Conservation (phyloP, 768 basidiomycete species). For the Trametopsis cervina region DNA sequence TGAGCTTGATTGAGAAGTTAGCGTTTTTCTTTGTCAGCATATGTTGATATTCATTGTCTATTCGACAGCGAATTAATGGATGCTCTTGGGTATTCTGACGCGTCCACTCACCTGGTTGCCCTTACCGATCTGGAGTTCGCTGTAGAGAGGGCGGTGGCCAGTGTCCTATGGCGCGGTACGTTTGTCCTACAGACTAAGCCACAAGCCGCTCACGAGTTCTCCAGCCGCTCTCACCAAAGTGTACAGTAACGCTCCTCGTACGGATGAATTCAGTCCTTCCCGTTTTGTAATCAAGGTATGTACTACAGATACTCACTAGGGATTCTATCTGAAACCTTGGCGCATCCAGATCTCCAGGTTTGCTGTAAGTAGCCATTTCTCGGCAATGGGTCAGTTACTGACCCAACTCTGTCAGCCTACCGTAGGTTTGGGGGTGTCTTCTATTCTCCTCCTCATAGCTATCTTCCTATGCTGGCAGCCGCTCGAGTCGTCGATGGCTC, state of each 20-base stretch:
- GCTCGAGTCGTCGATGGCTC: not conserved
- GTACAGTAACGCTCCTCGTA: too few relatives aligned
- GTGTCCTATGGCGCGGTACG: constrained; percentile 11
- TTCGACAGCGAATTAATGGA: constrained; percentile 7
- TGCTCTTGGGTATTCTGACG: constrained; percentile 1
- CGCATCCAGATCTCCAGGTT: too few relatives aligned
- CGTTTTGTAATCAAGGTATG: too few relatives aligned
- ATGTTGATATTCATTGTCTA: not conserved
- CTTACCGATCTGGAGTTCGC: not conserved
- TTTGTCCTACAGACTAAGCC: too few relatives aligned
- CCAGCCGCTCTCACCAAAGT: too few relatives aligned
- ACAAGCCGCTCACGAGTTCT: too few relatives aligned
- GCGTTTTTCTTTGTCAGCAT: too few relatives aligned
- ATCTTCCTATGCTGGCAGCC: not conserved
- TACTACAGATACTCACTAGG: too few relatives aligned
- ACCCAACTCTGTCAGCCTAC: too few relatives aligned
- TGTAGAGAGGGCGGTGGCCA: constrained; percentile 4
- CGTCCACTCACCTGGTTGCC: not conserved
- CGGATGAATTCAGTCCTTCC: too few relatives aligned
- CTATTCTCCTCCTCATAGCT: not conserved
- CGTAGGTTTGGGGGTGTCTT: too few relatives aligned
- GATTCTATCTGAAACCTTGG: too few relatives aligned
- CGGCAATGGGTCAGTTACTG: not conserved
- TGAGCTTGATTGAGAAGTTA: constrained; percentile 4
- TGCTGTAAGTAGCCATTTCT: not conserved